phyloP scores from a whole-genome alignment of 192 early-diverging fungal species.

The Chytriomyces sp. region DNA sequence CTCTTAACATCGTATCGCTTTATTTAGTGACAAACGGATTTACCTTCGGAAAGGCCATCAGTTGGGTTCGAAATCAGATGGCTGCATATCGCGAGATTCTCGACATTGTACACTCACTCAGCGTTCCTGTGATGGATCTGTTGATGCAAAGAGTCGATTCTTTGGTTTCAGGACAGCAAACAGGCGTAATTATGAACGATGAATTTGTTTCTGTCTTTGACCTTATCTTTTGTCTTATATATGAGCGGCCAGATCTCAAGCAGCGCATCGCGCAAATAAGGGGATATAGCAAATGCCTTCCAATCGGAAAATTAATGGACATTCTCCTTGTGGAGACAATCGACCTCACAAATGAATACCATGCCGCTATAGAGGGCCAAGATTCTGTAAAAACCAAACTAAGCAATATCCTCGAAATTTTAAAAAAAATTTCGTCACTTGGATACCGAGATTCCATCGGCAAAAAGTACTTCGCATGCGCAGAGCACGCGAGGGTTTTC shows the following conservation, averaged over 20 bases:
- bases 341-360: background rate
- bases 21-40: background rate
- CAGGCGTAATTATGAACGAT: background rate
- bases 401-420: background rate
- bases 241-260: constrained; percentile 8
- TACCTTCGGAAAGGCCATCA: background rate
- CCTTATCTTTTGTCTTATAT: background rate
- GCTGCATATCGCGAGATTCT: constrained; percentile 8
- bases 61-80: background rate
- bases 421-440: background rate
- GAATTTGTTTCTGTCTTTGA: background rate
- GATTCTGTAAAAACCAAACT: background rate
- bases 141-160: background rate
- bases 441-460: background rate
- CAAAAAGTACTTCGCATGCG: background rate
- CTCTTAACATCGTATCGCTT: constrained; percentile 8
- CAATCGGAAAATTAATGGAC: constrained; percentile 5
- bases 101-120: background rate
- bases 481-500: constrained; percentile 7
- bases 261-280: background rate
- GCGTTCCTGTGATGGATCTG: background rate
- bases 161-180: constrained; percentile 19
- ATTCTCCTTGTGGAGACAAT: constrained; percentile 1
- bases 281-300: background rate
- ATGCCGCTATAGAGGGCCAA: constrained; percentile 4